phyloP scores from a whole-genome alignment of 345 rosid genomes.

The Cardamine chenopodiifolia region DNA sequence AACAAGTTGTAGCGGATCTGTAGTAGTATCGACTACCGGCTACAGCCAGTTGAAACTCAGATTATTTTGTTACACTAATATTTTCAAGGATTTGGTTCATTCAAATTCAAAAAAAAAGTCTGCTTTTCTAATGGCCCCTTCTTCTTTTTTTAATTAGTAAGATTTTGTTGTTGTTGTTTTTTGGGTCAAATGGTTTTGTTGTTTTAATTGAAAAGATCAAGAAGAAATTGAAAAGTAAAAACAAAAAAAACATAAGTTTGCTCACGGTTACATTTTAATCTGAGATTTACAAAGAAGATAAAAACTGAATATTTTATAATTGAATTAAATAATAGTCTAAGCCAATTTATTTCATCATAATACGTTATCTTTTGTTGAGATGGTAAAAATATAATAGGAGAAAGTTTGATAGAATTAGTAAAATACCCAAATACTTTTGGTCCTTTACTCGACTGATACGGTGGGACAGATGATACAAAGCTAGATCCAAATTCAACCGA shows the following conservation, averaged over 20 bases:
- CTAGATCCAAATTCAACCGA: neutral
- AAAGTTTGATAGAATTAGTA: neutral
- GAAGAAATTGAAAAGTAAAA: too few species aligned
- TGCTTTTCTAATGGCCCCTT: neutral
- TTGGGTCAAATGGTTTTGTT: too few species aligned
- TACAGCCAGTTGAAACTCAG: slow-evolving; percentile 15
- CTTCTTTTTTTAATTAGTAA: neutral
- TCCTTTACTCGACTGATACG: neutral
- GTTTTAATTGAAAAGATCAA: too few species aligned
- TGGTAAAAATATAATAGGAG: too few species aligned
- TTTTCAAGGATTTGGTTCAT: neutral
- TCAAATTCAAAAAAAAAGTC: neutral
- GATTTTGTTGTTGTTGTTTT: neutral
- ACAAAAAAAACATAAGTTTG: too few species aligned
- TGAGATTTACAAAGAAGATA: too few species aligned
- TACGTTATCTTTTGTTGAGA: too few species aligned
- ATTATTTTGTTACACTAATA: neutral
- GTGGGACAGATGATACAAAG: too few species aligned
- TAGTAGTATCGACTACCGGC: neutral
- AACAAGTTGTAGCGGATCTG: neutral
- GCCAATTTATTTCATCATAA: neutral
- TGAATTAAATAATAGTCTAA: too few species aligned
- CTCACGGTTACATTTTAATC: too few species aligned
- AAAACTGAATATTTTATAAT: too few species aligned
- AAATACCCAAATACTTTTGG: neutral